phyloP scores from a whole-genome alignment of 2,329 filamentous ascomycete species.

The Fusarium sp. region DNA sequence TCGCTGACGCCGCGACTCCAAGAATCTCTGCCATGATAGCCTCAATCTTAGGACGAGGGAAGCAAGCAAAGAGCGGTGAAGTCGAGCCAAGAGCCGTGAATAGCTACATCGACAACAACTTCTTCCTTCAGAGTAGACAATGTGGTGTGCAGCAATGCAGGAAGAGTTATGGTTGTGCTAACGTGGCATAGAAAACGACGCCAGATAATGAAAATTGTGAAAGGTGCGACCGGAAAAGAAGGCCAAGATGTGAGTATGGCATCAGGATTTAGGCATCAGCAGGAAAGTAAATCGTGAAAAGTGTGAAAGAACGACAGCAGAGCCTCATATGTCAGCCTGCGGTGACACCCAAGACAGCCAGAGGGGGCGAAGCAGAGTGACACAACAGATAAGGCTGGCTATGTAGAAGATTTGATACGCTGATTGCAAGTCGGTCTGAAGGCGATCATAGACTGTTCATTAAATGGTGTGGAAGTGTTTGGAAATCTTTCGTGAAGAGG shows the following conservation, averaged over 20 bases:
- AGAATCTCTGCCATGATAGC: constrained; percentile 44
- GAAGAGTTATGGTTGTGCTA: constrained; percentile 15
- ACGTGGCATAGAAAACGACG: constrained; percentile 33
- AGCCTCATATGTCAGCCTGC: constrained; percentile 34
- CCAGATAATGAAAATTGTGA: not conserved
- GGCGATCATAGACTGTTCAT: accelerated
- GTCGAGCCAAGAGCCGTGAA: not conserved
- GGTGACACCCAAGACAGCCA: not conserved
- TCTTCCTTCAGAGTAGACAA: no score
- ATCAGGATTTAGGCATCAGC: constrained; percentile 7
- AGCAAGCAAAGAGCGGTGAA: constrained; percentile 33
- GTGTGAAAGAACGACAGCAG: constrained; percentile 5
- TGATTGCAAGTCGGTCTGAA: not conserved
- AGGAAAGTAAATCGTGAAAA: not conserved
- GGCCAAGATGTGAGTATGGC: not conserved
- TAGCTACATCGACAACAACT: not conserved
- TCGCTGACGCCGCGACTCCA: constrained; percentile 40
- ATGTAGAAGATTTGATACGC: not conserved
- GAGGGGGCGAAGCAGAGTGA: constrained; percentile 24
- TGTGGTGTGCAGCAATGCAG: constrained; percentile 31
- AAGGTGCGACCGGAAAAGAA: constrained; percentile 3
- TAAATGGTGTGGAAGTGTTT: not conserved
- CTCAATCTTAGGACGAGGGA: not conserved
- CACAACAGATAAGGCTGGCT: constrained; percentile 9
- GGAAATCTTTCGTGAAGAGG: not conserved